A percentile compares a stretch with the other conserved stretches of the same genome.
Evolutionary conservation across 345 rosid species (phyloP).

Genomic region (Acer campestre): DNA sequence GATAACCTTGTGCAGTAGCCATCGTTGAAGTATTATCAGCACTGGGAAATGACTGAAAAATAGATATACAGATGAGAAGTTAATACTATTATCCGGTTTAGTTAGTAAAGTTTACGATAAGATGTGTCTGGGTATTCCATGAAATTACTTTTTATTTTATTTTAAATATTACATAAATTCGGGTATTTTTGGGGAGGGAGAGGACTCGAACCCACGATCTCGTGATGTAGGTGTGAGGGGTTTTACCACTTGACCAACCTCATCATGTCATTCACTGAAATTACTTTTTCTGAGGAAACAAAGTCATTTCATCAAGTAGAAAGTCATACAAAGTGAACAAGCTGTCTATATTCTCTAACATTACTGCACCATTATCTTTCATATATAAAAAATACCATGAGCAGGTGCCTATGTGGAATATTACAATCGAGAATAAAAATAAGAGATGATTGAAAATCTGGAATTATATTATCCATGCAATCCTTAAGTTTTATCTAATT

Average conservation of each 20-base stretch:
- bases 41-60: slow-evolving; percentile 55
- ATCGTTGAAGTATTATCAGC: slow-evolving; percentile 54
- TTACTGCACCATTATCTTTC: background rate
- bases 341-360: background rate
- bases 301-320: background rate
- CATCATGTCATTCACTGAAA: background rate
- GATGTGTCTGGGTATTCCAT: background rate
- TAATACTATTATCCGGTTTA: background rate
- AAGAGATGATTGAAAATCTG: background rate
- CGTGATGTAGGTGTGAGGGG: too few species aligned
- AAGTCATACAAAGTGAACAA: background rate
- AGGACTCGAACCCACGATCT: too few species aligned
- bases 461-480: background rate
- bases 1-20: slow-evolving; percentile 62
- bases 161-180: too few species aligned
- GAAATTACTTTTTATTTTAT: background rate
- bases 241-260: too few species aligned
- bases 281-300: background rate
- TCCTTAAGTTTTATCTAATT: background rate
- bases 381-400: background rate
- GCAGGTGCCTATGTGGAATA: background rate
- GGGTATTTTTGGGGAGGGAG: too few species aligned
- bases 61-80: slow-evolving; percentile 9
- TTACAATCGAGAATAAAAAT: background rate
- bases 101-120: background rate